Base-by-base conservation (phyloP, 2,329 filamentous ascomycete genomes). In the Xylaria arbuscula region DNA sequence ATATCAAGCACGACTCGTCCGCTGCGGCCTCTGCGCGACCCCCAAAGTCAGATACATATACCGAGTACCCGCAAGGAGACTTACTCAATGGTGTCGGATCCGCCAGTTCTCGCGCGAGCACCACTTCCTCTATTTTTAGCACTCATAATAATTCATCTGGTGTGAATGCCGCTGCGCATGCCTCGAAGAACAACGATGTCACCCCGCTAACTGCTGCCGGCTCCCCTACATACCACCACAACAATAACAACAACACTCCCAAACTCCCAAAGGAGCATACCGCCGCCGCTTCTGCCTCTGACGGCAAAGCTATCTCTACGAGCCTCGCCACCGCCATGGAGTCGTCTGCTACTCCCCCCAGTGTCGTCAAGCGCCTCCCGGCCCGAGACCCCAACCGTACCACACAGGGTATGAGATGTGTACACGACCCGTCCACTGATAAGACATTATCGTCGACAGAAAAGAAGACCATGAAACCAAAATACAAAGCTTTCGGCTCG, bases 81-180 rank as follows among this genome's bases (percentile, higher is more conserved):
- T 86, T 90, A 62, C 85, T 91, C 76, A 91, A 90, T 79, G 90
- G 88, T 70, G 86, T 90, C 74, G 90, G 88, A 75, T 94, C 92
- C 59, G 88, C 90, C 65, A 93, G 89, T 81, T 93, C 92, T 66
- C 86, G 90, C 76, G 85, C 87, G 66, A 93, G 90, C 81, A 88
- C 89, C 62, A 86, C 86, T 59, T 93, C 91, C 53, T 93, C 93
- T 63, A 84, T 91, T 72, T 92, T 92, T 81, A 92, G 89, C 80
- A 78, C 77, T 70, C 78, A 82, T 69, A 78, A 82, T 68, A 80
- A 78, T 72, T 80, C 82, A 70, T 77, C 78, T 76, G 80, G 80
- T 72, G 74, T 83, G 72, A 80, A 81, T 73, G 74, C 79, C 66
- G 79, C 83, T 72, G 81, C 82, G 67, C 72, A 70, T 71, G 71